Conservation (phyloP, 768 basidiomycete species). For the Russula ochroleuca region DNA sequence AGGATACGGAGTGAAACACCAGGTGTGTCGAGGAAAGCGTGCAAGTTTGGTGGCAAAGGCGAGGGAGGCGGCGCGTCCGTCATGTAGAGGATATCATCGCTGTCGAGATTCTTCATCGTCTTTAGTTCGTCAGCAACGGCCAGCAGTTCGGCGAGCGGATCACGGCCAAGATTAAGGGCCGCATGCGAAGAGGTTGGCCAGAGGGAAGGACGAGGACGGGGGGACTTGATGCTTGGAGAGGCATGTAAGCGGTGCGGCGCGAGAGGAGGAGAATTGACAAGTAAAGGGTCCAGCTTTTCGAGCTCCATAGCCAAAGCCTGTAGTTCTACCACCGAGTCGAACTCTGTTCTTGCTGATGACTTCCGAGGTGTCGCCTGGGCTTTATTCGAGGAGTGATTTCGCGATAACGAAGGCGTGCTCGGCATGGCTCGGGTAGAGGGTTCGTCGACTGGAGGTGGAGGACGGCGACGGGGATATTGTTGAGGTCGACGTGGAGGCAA, state of each 20-base stretch:
- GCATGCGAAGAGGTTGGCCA: conserved; percentile 1
- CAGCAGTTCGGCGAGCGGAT: conserved; percentile 21
- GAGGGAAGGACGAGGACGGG: neutral
- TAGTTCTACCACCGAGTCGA: conserved; percentile 12
- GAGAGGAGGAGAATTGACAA: conserved; percentile 1
- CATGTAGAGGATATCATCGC: conserved; percentile 22
- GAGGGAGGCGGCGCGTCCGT: conserved; percentile 8
- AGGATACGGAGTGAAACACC: conserved; percentile 8
- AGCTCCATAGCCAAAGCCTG: conserved; percentile 2
- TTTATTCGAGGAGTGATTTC: neutral
- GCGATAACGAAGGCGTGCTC: neutral
- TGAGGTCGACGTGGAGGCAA: neutral
- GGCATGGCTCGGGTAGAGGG: neutral
- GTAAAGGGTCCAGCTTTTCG: neutral
- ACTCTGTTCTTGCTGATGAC: neutral
- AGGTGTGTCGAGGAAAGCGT: conserved; percentile 20
- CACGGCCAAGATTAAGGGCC: neutral
- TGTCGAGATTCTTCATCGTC: conserved; percentile 20
- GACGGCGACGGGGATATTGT: conserved; percentile 4
- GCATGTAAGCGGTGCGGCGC: conserved; percentile 4
- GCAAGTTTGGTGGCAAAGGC: conserved; percentile 18
- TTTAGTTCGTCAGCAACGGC: conserved; percentile 24
- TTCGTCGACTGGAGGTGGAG: conserved; percentile 16
- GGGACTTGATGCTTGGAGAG: conserved; percentile 20
- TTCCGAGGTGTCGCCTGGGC: neutral